phyloP scores from a whole-genome alignment of 2,329 filamentous ascomycete species.

The Lizonia empirigonia region DNA sequence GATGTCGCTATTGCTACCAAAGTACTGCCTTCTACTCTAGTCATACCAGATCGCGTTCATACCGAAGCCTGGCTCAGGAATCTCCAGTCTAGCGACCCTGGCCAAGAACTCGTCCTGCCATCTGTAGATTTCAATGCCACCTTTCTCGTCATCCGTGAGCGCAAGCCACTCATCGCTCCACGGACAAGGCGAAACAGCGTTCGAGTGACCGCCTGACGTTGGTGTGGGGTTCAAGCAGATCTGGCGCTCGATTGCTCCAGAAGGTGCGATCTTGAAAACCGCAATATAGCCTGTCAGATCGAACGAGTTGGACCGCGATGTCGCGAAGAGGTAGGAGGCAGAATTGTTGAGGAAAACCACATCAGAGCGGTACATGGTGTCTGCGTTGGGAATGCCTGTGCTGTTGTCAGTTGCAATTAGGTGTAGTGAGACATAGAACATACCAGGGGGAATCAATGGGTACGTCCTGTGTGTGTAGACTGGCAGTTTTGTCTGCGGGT shows the following conservation, averaged over 20 bases:
- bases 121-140: slow-evolving; percentile 84
- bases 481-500: slow-evolving; percentile 73
- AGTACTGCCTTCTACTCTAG: slow-evolving; percentile 46
- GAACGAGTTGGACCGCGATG: slow-evolving; percentile 77
- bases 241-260: slow-evolving; percentile 76
- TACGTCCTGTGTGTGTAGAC: slow-evolving; percentile 78
- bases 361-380: slow-evolving; percentile 77
- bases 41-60: slow-evolving; percentile 99
- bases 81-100: slow-evolving; percentile 75
- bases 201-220: slow-evolving; percentile 85
- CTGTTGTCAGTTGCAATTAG: background rate
- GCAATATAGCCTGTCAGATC: slow-evolving; percentile 81
- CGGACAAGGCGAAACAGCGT: slow-evolving; percentile 82
- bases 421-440: background rate
- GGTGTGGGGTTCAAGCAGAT: slow-evolving; percentile 83
- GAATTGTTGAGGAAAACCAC: slow-evolving; percentile 76
- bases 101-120: slow-evolving; percentile 83
- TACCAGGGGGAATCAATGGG: slow-evolving; percentile 78
- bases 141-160: slow-evolving; percentile 85
- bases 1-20: background rate
- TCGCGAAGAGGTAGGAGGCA: slow-evolving; percentile 80
- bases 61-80: slow-evolving; percentile 86
- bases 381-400: slow-evolving; percentile 54
- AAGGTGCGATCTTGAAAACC: slow-evolving; percentile 72
- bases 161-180: slow-evolving; percentile 91